Evolutionary conservation across 2,329 filamentous ascomycete genomes (phyloP), one percentile per base, ranked within the genome.

Genomic region (Claviceps purpurea): DNA sequence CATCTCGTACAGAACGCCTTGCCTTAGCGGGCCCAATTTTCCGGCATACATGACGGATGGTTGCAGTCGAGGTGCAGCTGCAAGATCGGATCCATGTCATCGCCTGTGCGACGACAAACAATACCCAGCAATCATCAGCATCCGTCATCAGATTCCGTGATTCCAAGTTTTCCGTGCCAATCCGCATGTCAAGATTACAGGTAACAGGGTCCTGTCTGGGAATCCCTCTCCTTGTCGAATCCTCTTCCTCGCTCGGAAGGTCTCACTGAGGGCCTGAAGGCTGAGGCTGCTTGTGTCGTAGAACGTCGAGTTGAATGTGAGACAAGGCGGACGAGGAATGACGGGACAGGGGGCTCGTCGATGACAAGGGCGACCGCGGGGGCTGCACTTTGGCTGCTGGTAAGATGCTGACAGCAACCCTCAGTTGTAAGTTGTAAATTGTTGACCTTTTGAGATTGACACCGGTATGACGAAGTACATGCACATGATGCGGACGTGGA

Each of bases 61-160:
- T 47, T 42, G 38, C 44, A 47, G n/a, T 34, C 38, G 38, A 47
- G 50, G 37, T 48, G 50, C 50, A 37, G 44, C 50, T 43, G 44
- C 50, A 43, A 48, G 45, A 48, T 52, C 5, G 42, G 37, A 39
- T 43, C 47, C 43, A 42, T 34, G n/a, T 24, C 40, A 14, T 22
- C 30, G 38, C 11, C 1, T 6, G 26, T 45, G 38, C 18, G 34
- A 30, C 40, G 7, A 42, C 41, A 13, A 40, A 13, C 20, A 34
- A 34, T 34, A 30, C 26, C 8, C 10, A 34, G 30, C 30, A 34
- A 11, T 34, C 30, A 34, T 34, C 10, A 34, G 10, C 30, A 11
- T 11, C 30, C 10, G 30, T 34, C 30, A 34, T 34, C 30, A 34
- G 3, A 11, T 34, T 34, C 30, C 30, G 30, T 34, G 30, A 34